phyloP scores from a whole-genome alignment of 2,329 filamentous ascomycete species.

The Talaromyces pinophilus region DNA sequence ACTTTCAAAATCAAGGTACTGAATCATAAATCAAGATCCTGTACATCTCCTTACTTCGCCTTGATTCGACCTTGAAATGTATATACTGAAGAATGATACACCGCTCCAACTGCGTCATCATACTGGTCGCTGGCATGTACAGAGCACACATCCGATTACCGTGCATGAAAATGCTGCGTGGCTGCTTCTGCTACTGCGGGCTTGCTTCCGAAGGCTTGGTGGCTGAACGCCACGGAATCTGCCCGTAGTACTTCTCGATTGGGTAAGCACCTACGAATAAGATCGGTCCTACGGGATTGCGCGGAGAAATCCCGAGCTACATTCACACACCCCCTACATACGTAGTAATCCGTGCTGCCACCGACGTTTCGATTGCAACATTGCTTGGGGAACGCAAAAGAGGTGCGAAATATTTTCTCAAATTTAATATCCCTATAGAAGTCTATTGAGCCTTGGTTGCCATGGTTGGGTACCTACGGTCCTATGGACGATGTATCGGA shows the following conservation, averaged over 20 bases:
- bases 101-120: conserved; percentile 4
- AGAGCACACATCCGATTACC: conserved; percentile 1
- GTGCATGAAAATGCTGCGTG: conserved; percentile 3
- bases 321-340: background rate
- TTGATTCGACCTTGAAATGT: background rate
- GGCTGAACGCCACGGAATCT: conserved; percentile 2
- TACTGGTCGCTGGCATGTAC: background rate
- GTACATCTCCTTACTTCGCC: background rate
- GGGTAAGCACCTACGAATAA: background rate
- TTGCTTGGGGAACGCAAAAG: background rate
- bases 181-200: background rate
- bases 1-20: background rate
- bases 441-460: background rate
- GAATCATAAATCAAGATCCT: background rate
- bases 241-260: background rate
- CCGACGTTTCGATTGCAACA: background rate
- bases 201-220: background rate
- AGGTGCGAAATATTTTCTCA: background rate
- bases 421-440: background rate
- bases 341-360: background rate
- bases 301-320: background rate
- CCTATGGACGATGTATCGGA: background rate
- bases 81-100: background rate
- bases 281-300: background rate
- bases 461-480: background rate